Evolutionary conservation across 2,329 filamentous ascomycete genomes (phyloP).

Genomic region (Cercospora canescens): DNA sequence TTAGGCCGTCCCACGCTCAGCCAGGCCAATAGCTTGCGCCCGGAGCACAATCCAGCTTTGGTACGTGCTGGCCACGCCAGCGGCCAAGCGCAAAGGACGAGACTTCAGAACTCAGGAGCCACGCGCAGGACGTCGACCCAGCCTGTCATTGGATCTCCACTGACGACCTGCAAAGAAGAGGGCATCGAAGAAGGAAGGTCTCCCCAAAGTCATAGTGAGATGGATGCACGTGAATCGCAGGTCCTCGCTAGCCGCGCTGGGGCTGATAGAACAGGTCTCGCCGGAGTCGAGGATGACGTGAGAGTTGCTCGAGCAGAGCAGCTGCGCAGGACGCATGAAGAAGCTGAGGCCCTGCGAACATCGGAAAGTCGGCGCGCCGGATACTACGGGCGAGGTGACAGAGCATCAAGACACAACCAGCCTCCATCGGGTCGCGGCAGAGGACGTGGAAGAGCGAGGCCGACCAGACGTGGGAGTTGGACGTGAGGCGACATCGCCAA

Average conservation of each 20-base stretch:
- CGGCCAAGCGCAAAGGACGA: background rate
- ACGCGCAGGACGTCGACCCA: background rate
- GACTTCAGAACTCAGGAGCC: background rate
- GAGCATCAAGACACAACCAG: background rate
- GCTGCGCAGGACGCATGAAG: background rate
- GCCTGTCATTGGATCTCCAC: background rate
- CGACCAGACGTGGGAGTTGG: background rate
- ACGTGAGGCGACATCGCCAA: background rate
- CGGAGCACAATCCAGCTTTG: conserved; percentile 4
- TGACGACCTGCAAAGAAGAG: background rate
- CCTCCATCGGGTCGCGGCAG: background rate
- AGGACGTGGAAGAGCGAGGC: background rate
- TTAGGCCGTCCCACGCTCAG: background rate
- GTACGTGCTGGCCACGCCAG: background rate
- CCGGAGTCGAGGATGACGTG: background rate
- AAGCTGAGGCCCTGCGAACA: background rate
- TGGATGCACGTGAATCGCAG: background rate
- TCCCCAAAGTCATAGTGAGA: background rate
- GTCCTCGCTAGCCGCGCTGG: background rate
- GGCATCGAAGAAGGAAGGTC: background rate
- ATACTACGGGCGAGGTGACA: background rate
- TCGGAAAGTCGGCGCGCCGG: background rate
- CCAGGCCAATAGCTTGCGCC: conserved; percentile 9
- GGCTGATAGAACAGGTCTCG: background rate
- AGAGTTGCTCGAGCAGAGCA: background rate